Evolutionary conservation across 2,329 filamentous ascomycete genomes (phyloP).

Genomic region (Ophiognomonia clavigignenti-juglandacearum): DNA sequence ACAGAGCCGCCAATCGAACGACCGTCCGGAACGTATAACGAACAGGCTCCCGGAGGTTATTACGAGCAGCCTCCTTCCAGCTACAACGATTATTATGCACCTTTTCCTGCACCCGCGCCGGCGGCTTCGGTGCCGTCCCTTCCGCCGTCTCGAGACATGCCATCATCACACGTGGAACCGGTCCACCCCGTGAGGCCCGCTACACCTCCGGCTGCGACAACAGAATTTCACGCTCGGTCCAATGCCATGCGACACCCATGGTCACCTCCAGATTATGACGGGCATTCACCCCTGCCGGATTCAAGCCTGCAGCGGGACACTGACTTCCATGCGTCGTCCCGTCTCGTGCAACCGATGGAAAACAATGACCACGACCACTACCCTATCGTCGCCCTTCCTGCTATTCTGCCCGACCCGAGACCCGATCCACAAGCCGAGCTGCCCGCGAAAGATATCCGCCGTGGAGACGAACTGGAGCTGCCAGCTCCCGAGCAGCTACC

Average conservation of each 20-base stretch:
- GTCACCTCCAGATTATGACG: constrained; percentile 15
- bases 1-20: constrained; percentile 1
- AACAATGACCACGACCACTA: neutral
- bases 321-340: constrained; percentile 3
- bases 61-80: neutral
- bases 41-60: neutral
- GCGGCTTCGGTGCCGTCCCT: neutral
- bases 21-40: neutral
- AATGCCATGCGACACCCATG: constrained; percentile 11
- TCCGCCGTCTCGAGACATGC: neutral
- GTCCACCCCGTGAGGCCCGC: neutral
- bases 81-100: neutral
- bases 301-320: constrained; percentile 10
- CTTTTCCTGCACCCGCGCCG: constrained; percentile 1
- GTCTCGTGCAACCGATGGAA: neutral
- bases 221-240: constrained; percentile 6
- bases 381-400: constrained; percentile 10
- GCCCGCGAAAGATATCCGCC: constrained; percentile 8
- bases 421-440: constrained; percentile 13
- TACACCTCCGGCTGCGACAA: constrained; percentile 1
- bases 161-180: neutral
- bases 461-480: constrained; percentile 13
- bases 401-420: constrained; percentile 11
- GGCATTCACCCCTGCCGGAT: constrained; percentile 6
- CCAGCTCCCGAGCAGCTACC: constrained; percentile 14